phyloP scores from a whole-genome alignment of 2,329 filamentous ascomycete genomes.

The Neonectria neomacrospora region DNA sequence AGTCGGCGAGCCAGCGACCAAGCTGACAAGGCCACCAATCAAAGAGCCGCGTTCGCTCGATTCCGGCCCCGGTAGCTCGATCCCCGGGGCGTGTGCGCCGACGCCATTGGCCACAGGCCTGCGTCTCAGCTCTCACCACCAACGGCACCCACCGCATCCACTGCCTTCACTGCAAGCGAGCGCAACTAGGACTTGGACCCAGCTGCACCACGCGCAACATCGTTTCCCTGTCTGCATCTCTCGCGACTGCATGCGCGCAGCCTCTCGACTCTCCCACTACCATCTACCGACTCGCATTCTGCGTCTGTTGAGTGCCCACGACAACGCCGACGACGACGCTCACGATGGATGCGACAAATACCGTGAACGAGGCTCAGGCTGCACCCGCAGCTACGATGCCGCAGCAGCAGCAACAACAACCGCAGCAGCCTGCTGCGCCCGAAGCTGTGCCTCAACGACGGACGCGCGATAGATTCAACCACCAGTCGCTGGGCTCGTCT shows the following conservation, averaged over 20 bases:
- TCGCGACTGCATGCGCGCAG: conserved; percentile 36
- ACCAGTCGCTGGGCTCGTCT: conserved; percentile 73
- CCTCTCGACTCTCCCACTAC: conserved; percentile 16
- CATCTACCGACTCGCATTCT: conserved; percentile 27
- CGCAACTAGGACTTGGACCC: conserved; percentile 32
- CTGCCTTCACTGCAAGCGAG: conserved; percentile 28
- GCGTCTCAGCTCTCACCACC: conserved; percentile 33
- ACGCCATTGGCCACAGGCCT: conserved; percentile 35
- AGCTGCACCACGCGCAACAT: conserved; percentile 19
- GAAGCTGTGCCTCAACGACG: conserved; percentile 42
- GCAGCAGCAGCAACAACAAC: conserved; percentile 36
- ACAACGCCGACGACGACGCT: conserved; percentile 25
- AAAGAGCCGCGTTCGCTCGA: conserved; percentile 16
- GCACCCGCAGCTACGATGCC: conserved; percentile 27
- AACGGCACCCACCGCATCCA: conserved; percentile 32
- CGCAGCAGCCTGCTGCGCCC: conserved; percentile 35
- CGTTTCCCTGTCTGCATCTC: conserved; percentile 9
- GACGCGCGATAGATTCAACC: conserved; percentile 65
- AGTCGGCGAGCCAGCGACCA: not conserved
- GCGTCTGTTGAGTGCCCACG: conserved; percentile 26
- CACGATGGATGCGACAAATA: conserved; percentile 44
- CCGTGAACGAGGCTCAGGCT: conserved; percentile 34
- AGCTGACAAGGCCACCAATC: conserved; percentile 35
- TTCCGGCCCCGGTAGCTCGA: conserved; percentile 33
- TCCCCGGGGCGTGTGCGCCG: conserved; percentile 17